Evolutionary conservation across 2,329 filamentous ascomycete genomes (phyloP).

Genomic region (Sclerotinia borealis): DNA sequence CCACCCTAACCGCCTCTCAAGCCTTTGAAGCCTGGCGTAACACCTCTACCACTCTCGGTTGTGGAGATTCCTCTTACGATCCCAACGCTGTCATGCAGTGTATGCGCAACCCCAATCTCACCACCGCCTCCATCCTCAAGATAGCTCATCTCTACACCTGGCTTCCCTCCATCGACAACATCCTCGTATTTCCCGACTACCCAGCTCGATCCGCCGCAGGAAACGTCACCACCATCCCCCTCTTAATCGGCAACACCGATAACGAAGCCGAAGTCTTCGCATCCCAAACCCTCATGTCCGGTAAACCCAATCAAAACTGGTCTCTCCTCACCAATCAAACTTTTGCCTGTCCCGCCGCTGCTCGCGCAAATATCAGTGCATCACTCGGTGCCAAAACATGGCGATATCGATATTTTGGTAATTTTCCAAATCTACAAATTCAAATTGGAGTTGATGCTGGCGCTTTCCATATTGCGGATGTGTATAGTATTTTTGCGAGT

Average conservation of each 20-base stretch:
- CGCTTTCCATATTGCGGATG: conserved; percentile 33
- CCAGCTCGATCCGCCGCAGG: conserved; percentile 10
- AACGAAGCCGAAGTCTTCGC: conserved; percentile 33
- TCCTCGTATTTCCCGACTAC: conserved; percentile 29
- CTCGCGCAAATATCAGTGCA: conserved; percentile 25
- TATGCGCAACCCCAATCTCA: conserved; percentile 23
- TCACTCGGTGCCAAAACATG: conserved; percentile 32
- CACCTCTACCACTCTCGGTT: conserved; percentile 23
- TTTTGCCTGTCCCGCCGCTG: conserved; percentile 33
- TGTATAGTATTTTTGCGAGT: conserved; percentile 33
- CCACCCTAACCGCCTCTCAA: conserved; percentile 19
- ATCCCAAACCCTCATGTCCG: conserved; percentile 20
- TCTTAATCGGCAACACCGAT: conserved; percentile 33
- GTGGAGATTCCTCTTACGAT: conserved; percentile 25
- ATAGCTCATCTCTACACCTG: conserved; percentile 20
- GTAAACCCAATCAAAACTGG: conserved; percentile 25
- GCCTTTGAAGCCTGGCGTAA: conserved; percentile 24
- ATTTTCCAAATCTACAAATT: conserved; percentile 31
- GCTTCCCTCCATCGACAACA: conserved; percentile 27
- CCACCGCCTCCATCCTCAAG: conserved; percentile 18
- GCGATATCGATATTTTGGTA: conserved; percentile 36
- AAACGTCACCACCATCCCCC: conserved; percentile 16
- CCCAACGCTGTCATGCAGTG: conserved; percentile 22
- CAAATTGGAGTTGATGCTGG: conserved; percentile 29
- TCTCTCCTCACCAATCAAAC: conserved; percentile 26